Evolutionary conservation across 148 eudicot genomes (phyloP).

Genomic region (Diospyros lotus): DNA sequence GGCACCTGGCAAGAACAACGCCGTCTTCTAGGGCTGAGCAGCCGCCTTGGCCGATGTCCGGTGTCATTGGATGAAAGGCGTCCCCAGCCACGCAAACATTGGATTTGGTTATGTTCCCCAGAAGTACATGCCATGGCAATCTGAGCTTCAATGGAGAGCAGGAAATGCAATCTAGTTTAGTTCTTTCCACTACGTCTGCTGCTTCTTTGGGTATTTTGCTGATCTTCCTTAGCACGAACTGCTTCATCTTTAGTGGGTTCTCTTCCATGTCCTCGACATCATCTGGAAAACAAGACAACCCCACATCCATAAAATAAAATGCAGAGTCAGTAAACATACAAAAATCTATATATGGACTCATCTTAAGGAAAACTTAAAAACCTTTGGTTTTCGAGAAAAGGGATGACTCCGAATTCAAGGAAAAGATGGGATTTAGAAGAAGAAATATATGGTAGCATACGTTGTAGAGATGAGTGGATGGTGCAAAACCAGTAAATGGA

Average conservation of each 20-base stretch:
- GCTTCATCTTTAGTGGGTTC: constrained; percentile 35
- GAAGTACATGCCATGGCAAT: constrained; percentile 38
- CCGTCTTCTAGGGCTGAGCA: constrained; percentile 50
- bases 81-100: constrained; percentile 45
- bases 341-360: too few species aligned
- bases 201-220: constrained; percentile 15
- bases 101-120: constrained; percentile 29
- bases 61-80: constrained; percentile 65
- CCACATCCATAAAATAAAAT: background rate
- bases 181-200: constrained; percentile 17
- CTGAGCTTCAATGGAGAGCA: constrained; percentile 25
- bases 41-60: constrained; percentile 58
- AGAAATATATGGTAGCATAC: constrained; percentile 21
- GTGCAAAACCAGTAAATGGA: constrained; percentile 47
- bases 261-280: constrained; percentile 22
- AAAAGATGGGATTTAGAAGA: background rate
- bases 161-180: constrained; percentile 21
- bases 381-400: too few species aligned
- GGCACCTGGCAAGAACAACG: constrained; percentile 44
- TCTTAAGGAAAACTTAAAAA: too few species aligned
- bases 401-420: too few species aligned
- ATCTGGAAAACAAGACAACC: constrained; percentile 12
- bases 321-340: too few species aligned
- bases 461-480: constrained; percentile 18
- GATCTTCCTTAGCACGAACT: constrained; percentile 33